These are phyloP conservation scores for Sarocladium strictum DNA, from an alignment of 2,329 filamentous ascomycete genomes.

Conservation along the genomic window DNA sequence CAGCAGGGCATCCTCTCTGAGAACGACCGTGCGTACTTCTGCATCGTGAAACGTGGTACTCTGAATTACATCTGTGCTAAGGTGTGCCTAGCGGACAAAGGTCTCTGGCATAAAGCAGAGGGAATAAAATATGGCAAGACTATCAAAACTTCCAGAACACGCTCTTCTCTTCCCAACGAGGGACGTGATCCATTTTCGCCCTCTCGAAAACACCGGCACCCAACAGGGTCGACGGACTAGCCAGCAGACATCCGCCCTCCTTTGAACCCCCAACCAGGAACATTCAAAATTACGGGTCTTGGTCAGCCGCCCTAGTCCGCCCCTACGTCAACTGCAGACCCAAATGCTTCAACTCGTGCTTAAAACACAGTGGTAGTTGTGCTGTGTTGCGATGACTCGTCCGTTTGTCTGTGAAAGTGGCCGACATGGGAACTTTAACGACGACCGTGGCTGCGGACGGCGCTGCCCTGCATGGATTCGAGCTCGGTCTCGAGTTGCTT, in stretches of 20 bases:
- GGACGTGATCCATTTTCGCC: constrained; percentile 7
- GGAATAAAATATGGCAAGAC: constrained; percentile 16
- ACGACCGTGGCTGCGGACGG: constrained; percentile 86
- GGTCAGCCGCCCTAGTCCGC: constrained; percentile 25
- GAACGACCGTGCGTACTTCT: too few relatives aligned
- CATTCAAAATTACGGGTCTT: constrained; percentile 14
- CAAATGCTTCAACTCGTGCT: constrained; percentile 15
- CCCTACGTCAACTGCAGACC: constrained; percentile 29
- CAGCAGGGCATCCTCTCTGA: too few relatives aligned
- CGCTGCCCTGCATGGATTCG: constrained; percentile 85
- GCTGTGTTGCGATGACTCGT: too few relatives aligned
- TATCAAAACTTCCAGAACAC: constrained; percentile 11
- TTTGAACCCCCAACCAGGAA: background rate
- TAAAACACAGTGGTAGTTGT: too few relatives aligned
- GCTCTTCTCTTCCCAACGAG: constrained; percentile 6
- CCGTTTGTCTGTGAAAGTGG: too few relatives aligned
- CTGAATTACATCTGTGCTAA: constrained; percentile 41
- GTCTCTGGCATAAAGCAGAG: constrained; percentile 11
- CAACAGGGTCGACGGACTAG: background rate
- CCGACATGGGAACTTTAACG: constrained; percentile 51
- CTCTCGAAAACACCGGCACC: constrained; percentile 6
- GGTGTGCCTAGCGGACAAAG: constrained; percentile 26
- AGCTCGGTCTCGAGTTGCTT: constrained; percentile 89
- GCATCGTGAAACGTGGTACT: constrained; percentile 10
- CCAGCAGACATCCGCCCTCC: background rate